These are phyloP conservation scores for Leptosphaerulina australis DNA, from an alignment of 2,329 filamentous ascomycete species.

Conservation along the genomic window DNA sequence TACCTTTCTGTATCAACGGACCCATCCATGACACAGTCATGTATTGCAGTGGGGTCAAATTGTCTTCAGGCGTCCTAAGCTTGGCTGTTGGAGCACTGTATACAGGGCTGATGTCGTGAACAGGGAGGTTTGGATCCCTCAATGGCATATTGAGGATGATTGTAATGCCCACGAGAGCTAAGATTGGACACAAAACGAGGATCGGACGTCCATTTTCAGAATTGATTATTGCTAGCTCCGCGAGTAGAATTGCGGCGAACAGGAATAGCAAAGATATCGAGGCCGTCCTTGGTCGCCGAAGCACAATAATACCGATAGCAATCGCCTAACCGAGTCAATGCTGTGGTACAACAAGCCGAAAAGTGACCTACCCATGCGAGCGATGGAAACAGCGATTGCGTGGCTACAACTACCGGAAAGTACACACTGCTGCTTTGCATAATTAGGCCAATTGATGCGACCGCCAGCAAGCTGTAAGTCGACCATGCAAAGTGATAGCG, in stretches of 20 bases:
- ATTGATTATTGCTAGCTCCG: slow-evolving; percentile 30
- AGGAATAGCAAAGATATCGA: slow-evolving; percentile 51
- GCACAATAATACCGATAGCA: slow-evolving; percentile 43
- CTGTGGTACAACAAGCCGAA: neutral
- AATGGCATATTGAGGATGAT: slow-evolving; percentile 72
- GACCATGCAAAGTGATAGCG: slow-evolving; percentile 34
- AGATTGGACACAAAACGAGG: slow-evolving; percentile 44
- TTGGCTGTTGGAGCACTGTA: slow-evolving; percentile 61
- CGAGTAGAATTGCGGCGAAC: slow-evolving; percentile 40
- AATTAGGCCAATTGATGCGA: slow-evolving; percentile 35
- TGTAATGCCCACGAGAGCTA: slow-evolving; percentile 56
- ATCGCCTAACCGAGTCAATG: slow-evolving; percentile 43
- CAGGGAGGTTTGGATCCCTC: slow-evolving; percentile 62
- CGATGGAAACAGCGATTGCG: slow-evolving; percentile 34
- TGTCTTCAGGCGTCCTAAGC: slow-evolving; percentile 79
- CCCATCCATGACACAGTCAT: slow-evolving; percentile 84
- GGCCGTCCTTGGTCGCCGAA: slow-evolving; percentile 51
- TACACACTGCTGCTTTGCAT: slow-evolving; percentile 26
- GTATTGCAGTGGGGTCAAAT: slow-evolving; percentile 79
- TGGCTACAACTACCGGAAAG: slow-evolving; percentile 21
- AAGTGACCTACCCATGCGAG: slow-evolving; percentile 42
- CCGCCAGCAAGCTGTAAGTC: slow-evolving; percentile 33
- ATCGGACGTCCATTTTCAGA: slow-evolving; percentile 41
- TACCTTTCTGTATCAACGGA: slow-evolving; percentile 71
- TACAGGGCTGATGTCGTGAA: slow-evolving; percentile 64